Percentiles rank a stretch among this genome's conserved stretches.
phyloP scores from a whole-genome alignment of 176 grass and related monocot species.

The Saccharum officinarum region DNA sequence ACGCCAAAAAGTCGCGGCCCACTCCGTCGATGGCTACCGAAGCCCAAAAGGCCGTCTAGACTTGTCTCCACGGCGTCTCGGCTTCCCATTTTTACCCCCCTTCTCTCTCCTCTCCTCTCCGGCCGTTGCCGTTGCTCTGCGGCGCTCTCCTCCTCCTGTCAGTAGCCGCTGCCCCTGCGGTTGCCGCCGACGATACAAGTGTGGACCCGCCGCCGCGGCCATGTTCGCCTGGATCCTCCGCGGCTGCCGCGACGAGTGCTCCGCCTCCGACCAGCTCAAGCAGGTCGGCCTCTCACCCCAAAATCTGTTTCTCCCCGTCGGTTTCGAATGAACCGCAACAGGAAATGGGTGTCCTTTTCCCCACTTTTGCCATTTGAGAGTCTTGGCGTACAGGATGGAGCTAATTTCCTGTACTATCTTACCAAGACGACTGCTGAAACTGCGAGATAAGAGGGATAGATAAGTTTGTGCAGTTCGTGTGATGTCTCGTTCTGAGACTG shows the following conservation, averaged over 20 bases:
- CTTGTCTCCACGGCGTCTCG: neutral
- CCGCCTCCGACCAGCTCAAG: conserved; percentile 62
- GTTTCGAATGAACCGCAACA: neutral
- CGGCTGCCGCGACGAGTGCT: conserved; percentile 50
- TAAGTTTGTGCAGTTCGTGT: neutral
- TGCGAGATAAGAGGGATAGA: neutral
- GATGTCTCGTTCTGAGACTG: neutral
- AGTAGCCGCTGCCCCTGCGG: neutral
- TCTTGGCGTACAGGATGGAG: neutral
- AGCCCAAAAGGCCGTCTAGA: too few relatives aligned
- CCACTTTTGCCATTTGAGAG: neutral
- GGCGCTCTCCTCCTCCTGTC: neutral
- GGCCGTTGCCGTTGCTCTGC: conserved; percentile 16
- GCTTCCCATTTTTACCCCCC: conserved; percentile 2
- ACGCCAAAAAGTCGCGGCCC: neutral
- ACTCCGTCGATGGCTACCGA: neutral
- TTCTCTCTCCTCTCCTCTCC: neutral
- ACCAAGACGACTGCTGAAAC: neutral
- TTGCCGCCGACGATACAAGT: neutral
- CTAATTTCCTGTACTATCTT: neutral
- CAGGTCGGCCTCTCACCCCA: conserved; percentile 27
- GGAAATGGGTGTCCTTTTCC: too few relatives aligned
- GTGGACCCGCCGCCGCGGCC: neutral
- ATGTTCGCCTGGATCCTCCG: conserved; percentile 59
- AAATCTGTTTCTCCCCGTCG: neutral